Percentiles rank a stretch among this genome's conserved stretches.
These are phyloP conservation scores for Ogataea saltuana DNA, from an alignment of 805 yeast genomes.

Conservation along the genomic window DNA sequence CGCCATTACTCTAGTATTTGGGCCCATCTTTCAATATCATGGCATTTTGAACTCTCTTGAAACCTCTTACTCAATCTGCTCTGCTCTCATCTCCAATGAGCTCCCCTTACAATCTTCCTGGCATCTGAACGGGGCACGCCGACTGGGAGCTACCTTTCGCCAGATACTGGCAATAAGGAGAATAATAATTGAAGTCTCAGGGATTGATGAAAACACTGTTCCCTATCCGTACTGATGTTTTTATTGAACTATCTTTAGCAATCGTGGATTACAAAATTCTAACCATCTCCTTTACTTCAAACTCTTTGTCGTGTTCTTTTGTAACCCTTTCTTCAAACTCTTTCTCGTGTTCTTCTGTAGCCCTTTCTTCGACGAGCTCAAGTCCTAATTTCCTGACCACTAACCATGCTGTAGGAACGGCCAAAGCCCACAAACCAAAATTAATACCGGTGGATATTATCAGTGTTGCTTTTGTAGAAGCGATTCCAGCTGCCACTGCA, in stretches of 20 bases:
- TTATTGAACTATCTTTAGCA: neutral
- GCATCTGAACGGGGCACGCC: neutral
- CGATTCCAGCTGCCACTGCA: slow-evolving; percentile 1
- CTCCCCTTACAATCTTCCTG: neutral
- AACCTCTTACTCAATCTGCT: neutral
- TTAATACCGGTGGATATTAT: neutral
- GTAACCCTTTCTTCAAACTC: neutral
- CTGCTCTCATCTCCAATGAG: neutral
- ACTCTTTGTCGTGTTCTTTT: neutral
- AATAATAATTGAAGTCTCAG: neutral
- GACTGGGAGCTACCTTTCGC: neutral
- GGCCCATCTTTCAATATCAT: slow-evolving; percentile 1
- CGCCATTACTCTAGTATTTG: neutral
- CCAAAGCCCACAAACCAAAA: neutral
- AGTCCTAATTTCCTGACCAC: neutral
- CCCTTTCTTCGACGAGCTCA: neutral
- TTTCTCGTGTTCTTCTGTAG: neutral
- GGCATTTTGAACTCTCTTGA: neutral
- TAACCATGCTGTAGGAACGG: slow-evolving; percentile 1
- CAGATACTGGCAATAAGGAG: neutral
- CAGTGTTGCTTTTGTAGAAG: neutral
- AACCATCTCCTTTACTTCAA: neutral
- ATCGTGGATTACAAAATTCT: no score
- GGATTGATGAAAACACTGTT: neutral
- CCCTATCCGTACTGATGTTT: neutral